A percentile compares a stretch with the other conserved stretches of the same genome.
These are phyloP conservation scores for Flagelloscypha sp. DNA, from an alignment of 768 basidiomycete species.

Conservation along the genomic window DNA sequence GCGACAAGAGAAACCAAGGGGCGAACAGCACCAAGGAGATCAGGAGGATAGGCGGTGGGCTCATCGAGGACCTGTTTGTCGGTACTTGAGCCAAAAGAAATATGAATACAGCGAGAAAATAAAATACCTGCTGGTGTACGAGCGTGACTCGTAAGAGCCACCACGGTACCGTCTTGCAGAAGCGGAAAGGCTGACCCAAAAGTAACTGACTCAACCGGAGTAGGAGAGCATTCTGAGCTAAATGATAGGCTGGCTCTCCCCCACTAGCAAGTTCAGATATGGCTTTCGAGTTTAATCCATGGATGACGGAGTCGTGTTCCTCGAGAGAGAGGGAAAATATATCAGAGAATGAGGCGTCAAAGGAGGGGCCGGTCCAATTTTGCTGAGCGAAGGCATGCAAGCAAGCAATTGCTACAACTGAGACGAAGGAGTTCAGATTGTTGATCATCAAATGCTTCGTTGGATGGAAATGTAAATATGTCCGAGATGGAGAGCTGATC, in stretches of 20 bases:
- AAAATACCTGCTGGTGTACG: slow-evolving; percentile 66
- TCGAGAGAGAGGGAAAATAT: slow-evolving; percentile 24
- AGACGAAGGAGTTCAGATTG: slow-evolving; percentile 56
- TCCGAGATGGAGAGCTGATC: slow-evolving; percentile 34
- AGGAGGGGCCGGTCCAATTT: slow-evolving; percentile 95
- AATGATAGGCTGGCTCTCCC: slow-evolving; percentile 96
- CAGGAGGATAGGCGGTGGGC: slow-evolving; percentile 50
- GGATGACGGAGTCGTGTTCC: slow-evolving; percentile 27
- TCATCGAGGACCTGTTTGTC: slow-evolving; percentile 88
- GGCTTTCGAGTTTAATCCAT: slow-evolving; percentile 54
- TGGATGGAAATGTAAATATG: slow-evolving; percentile 11
- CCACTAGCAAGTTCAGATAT: slow-evolving; percentile 70
- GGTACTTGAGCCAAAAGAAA: too few species aligned
- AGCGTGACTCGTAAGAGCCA: slow-evolving; percentile 74
- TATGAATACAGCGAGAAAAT: too few species aligned
- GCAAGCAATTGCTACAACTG: slow-evolving; percentile 63
- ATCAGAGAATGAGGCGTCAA: slow-evolving; percentile 48
- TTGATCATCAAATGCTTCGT: slow-evolving; percentile 30
- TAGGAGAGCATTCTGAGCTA: slow-evolving; percentile 59
- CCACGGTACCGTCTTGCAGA: slow-evolving; percentile 52
- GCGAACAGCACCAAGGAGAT: slow-evolving; percentile 31
- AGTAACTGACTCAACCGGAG: slow-evolving; percentile 71
- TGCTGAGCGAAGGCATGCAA: slow-evolving; percentile 86
- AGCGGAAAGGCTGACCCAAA: slow-evolving; percentile 41
- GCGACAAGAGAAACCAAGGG: slow-evolving; percentile 32